Evolutionary conservation across 129 eudicot species (phyloP).

Genomic region (Escallonia rubra): DNA sequence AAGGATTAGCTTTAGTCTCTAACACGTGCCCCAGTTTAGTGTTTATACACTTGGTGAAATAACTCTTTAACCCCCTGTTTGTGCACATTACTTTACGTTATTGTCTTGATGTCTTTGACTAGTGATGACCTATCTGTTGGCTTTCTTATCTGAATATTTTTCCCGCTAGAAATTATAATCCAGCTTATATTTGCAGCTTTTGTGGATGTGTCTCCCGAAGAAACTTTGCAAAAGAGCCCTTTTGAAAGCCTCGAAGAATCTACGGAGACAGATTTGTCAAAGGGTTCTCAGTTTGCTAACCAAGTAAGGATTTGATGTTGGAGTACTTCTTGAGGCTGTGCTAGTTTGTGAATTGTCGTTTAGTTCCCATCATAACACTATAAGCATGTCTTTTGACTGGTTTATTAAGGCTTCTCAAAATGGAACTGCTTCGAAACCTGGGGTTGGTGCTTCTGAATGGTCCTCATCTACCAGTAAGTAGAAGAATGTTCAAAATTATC

Average conservation of each 20-base stretch:
- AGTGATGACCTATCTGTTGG: background rate
- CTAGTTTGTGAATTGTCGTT: background rate
- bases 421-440: conserved; percentile 59
- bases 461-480: conserved; percentile 49
- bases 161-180: background rate
- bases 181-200: conserved; percentile 49
- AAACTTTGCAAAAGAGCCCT: conserved; percentile 53
- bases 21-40: too few species aligned
- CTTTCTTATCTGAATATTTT: background rate
- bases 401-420: conserved; percentile 59
- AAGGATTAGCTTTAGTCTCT: too few species aligned
- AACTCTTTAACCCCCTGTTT: too few species aligned
- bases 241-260: conserved; percentile 58
- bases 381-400: conserved; percentile 1
- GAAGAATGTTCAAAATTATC: background rate
- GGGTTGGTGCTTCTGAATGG: conserved; percentile 39
- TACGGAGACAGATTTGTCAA: conserved; percentile 34
- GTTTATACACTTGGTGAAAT: too few species aligned
- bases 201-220: conserved; percentile 90
- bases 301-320: conserved; percentile 35
- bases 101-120: too few species aligned
- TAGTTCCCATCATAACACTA: background rate
- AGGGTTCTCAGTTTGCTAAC: conserved; percentile 36
- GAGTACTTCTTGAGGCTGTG: conserved; percentile 4
- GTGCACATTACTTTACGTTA: too few species aligned